Conservation (phyloP, 2,329 filamentous ascomycete genomes). For the Diaporthe velutina region DNA sequence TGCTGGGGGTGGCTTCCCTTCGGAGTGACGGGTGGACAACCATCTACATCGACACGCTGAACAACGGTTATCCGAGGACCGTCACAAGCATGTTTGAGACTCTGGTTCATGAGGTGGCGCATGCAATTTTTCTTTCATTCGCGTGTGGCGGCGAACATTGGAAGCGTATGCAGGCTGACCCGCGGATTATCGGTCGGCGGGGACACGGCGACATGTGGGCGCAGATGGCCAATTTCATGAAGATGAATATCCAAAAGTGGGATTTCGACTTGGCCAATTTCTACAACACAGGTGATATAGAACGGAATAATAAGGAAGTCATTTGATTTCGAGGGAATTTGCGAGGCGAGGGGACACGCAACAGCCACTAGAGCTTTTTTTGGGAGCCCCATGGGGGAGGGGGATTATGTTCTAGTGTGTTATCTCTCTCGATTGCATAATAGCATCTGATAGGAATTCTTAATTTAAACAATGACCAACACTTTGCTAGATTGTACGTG, state of each 20-base stretch:
- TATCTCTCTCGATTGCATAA: no score
- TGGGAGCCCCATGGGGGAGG: no score
- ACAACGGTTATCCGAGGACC: background rate
- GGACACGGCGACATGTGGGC: background rate
- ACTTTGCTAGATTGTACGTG: no score
- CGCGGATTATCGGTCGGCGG: background rate
- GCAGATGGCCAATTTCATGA: background rate
- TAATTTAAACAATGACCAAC: no score
- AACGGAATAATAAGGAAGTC: no score
- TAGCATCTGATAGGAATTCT: no score
- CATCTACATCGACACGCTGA: background rate
- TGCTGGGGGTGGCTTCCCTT: fast-evolving
- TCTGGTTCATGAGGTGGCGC: background rate
- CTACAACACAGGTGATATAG: background rate
- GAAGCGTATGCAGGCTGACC: background rate
- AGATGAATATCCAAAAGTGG: background rate
- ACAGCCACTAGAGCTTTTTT: no score
- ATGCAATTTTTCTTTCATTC: background rate
- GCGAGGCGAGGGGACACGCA: no score
- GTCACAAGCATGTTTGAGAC: background rate
- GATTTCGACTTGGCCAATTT: background rate
- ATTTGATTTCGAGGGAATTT: no score
- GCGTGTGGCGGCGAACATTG: background rate
- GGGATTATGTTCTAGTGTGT: no score
- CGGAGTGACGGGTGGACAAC: background rate